Evolutionary conservation across 352 stramenopile species (phyloP).

Genomic region (Globisporangium cystogenes): DNA sequence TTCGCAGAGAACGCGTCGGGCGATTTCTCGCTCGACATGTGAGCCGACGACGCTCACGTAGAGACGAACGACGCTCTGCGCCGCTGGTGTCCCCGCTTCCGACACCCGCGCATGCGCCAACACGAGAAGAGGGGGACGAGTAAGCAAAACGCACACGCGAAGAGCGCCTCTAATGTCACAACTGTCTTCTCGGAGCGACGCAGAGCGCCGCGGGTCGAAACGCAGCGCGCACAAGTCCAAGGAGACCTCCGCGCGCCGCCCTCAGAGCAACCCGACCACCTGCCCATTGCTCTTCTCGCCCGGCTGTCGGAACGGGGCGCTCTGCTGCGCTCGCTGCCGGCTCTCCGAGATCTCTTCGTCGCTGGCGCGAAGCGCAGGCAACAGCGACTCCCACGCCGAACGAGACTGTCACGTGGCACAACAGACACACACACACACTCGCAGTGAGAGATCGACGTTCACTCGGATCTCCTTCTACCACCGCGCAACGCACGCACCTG

Average conservation of each 20-base stretch:
- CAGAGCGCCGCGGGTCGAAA: not conserved
- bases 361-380: conserved; percentile 54
- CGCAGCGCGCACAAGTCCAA: not conserved
- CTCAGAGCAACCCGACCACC: conserved; percentile 67
- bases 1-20: conserved; percentile 10
- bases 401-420: conserved; percentile 29
- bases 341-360: conserved; percentile 58
- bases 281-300: conserved; percentile 63
- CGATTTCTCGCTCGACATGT: conserved; percentile 19
- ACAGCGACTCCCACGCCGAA: conserved; percentile 63
- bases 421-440: not conserved
- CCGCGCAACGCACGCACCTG: conserved; percentile 40
- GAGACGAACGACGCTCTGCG: not conserved
- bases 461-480: no score
- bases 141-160: not conserved
- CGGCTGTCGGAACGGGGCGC: conserved; percentile 60
- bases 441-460: not conserved
- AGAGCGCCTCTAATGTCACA: conserved; percentile 1
- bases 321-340: conserved; percentile 32
- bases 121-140: not conserved
- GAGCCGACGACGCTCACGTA: not conserved
- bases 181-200: conserved; percentile 6
- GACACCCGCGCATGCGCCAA: not conserved
- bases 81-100: no score
- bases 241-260: not conserved